Evolutionary conservation across 345 rosid genomes (phyloP).

Genomic region (Heritiera fomes): DNA sequence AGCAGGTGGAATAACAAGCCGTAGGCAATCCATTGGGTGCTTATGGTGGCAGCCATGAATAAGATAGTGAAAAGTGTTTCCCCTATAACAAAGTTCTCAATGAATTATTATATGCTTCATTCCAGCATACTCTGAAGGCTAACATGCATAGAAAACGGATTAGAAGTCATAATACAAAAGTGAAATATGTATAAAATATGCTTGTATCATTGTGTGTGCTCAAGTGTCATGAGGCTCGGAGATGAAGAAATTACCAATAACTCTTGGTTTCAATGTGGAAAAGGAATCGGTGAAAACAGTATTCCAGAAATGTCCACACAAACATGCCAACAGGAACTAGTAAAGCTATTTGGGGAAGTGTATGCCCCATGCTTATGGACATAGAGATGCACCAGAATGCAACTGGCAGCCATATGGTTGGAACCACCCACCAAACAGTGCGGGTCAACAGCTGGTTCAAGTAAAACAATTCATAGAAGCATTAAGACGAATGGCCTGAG

Average conservation of each 20-base stretch:
- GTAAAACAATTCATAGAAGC: constrained; percentile 8
- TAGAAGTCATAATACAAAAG: not conserved
- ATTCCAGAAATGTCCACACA: constrained; percentile 84
- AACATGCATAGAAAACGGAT: not conserved
- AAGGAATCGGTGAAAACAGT: constrained; percentile 88
- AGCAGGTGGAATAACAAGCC: constrained; percentile 88
- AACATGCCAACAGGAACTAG: constrained; percentile 66
- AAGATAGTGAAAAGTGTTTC: constrained; percentile 77
- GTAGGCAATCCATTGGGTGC: constrained; percentile 84
- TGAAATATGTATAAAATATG: not conserved
- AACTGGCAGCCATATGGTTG: constrained; percentile 88
- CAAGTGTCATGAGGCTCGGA: not conserved
- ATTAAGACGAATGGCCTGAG: not conserved
- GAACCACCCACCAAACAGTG: constrained; percentile 97
- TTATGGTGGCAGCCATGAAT: constrained; percentile 90
- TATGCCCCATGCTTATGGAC: constrained; percentile 66
- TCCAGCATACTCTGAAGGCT: not conserved
- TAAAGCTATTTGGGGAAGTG: constrained; percentile 48
- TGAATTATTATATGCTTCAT: not conserved
- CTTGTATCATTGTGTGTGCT: too few species aligned
- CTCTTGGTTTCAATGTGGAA: constrained; percentile 86
- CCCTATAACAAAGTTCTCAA: constrained; percentile 42
- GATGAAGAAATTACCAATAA: constrained; percentile 65
- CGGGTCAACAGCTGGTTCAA: constrained; percentile 75
- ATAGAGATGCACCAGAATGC: constrained; percentile 58